Evolutionary conservation across 177 flowering plant genomes (phyloP), one percentile per base, ranked within the genome.

Genomic region (Tripterygium wilfordii): DNA sequence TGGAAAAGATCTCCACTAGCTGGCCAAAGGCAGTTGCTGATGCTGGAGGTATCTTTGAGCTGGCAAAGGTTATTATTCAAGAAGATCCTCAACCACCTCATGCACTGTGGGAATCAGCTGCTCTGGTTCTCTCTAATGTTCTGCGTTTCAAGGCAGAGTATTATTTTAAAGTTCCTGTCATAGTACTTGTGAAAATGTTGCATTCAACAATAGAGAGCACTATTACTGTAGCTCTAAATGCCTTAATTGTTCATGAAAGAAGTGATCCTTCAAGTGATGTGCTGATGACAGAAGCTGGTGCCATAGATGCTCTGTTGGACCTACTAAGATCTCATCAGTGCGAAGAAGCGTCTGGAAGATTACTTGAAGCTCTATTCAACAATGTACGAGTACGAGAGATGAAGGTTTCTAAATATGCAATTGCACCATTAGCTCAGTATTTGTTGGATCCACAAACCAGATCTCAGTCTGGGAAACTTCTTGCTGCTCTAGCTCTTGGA

Each of bases 1-100:
- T 88, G 50, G 91, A 82, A 57, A 82, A 75, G 20, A 80, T 85
- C 35, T 82, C 96, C 22, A 39, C 56, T 23, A 82, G 80, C 46
- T 88, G 96, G 96, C 96, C 96, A 17, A 74, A 77, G 64, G 90
- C 74, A 16, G 85, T 88, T 60, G 90, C 85, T 48, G 82, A 80
- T 66, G 88, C 94, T 29, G 96, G 96, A 41, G 96, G 96, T 18
- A 76, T 88, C 46, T 74, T 75, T 65, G 91, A 88, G 74, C 76
- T 88, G 28, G 69, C 94, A 24, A 88, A 85, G 64, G 85, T 85
- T 51, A 76, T 88, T 19, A 66, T 80, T 60, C 94, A 88, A 59
- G 88, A 80, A 41, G 88, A 85, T 16, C 94, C 94, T 53, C 82
- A 70, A 41, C 94, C 94, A 26, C 78, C 85, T 45, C 78, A 63